Evolutionary conservation across 768 basidiomycete genomes (phyloP).

Genomic region (Obba rivulosa): DNA sequence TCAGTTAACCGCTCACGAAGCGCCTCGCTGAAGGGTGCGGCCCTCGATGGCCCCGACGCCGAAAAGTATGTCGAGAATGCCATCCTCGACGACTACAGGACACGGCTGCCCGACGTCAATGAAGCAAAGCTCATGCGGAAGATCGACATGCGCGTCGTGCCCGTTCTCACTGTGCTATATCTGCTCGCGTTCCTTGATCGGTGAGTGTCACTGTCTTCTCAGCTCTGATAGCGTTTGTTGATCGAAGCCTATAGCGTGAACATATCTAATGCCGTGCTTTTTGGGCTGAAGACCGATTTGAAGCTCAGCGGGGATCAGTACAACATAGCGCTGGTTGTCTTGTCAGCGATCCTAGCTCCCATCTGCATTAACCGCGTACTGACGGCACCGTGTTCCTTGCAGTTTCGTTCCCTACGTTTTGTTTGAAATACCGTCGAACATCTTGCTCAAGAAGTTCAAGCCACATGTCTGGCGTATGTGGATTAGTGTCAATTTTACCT

Average conservation of each 20-base stretch:
- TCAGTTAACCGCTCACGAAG: slow-evolving; percentile 1
- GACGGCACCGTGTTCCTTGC: background rate
- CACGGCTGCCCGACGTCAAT: slow-evolving; percentile 16
- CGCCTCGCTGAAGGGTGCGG: background rate
- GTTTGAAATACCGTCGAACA: slow-evolving; percentile 32
- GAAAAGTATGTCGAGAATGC: background rate
- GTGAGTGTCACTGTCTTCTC: slow-evolving; percentile 7
- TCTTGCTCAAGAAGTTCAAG: slow-evolving; percentile 29
- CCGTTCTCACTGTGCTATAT: slow-evolving; percentile 37
- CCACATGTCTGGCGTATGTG: slow-evolving; percentile 29
- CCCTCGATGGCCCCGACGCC: background rate
- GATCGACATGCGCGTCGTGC: slow-evolving; percentile 33
- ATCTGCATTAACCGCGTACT: background rate
- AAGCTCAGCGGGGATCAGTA: slow-evolving; percentile 22
- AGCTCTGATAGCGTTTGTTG: background rate
- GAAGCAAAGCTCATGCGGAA: slow-evolving; percentile 28
- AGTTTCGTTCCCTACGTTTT: slow-evolving; percentile 29
- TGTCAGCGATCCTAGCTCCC: slow-evolving; percentile 14
- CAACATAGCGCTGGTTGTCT: slow-evolving; percentile 28
- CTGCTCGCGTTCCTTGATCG: slow-evolving; percentile 37
- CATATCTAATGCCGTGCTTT: slow-evolving; percentile 27
- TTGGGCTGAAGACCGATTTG: slow-evolving; percentile 25
- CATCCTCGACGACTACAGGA: background rate
- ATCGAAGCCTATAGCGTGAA: slow-evolving; percentile 18
- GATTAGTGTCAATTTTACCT: background rate